Evolutionary conservation across 257 asterid species (phyloP).

Genomic region (Plantago ovata): DNA sequence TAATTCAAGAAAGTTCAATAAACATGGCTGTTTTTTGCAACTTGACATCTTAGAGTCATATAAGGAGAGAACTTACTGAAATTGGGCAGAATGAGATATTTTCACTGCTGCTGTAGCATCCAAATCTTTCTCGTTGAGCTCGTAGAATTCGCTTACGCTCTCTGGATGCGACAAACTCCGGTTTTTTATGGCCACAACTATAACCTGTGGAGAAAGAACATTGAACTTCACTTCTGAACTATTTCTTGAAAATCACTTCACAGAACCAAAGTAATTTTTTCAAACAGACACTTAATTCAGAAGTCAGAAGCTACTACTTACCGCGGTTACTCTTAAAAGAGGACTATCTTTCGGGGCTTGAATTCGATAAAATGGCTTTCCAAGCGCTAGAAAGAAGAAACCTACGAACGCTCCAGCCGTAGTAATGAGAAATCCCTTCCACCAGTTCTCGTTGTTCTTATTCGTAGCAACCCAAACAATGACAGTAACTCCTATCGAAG

Average conservation of each 20-base stretch:
- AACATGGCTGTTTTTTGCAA: not conserved
- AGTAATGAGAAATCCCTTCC: conserved; percentile 64
- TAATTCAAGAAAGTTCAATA: conserved; percentile 3
- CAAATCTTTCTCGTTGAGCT: conserved; percentile 30
- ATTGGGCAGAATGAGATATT: conserved; percentile 41
- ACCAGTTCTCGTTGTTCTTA: conserved; percentile 43
- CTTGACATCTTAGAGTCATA: not conserved
- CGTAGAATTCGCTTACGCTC: conserved; percentile 33
- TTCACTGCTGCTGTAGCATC: conserved; percentile 19
- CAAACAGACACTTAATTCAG: not conserved
- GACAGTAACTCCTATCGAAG: conserved; percentile 52
- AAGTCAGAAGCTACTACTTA: not conserved
- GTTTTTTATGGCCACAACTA: conserved; percentile 41
- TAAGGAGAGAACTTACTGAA: conserved; percentile 28
- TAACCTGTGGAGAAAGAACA: conserved; percentile 33
- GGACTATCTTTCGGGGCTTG: conserved; percentile 54
- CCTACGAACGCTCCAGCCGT: conserved; percentile 33
- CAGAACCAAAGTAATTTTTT: no score
- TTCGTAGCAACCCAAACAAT: conserved; percentile 55
- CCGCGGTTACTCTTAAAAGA: conserved; percentile 48
- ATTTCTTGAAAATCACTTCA: not conserved
- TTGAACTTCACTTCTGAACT: not conserved
- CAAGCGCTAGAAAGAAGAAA: conserved; percentile 33
- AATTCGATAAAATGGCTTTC: conserved; percentile 52
- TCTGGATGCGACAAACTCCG: conserved; percentile 33